Base-by-base conservation (phyloP, 768 basidiomycete genomes). In the Suillus cothurnatus region DNA sequence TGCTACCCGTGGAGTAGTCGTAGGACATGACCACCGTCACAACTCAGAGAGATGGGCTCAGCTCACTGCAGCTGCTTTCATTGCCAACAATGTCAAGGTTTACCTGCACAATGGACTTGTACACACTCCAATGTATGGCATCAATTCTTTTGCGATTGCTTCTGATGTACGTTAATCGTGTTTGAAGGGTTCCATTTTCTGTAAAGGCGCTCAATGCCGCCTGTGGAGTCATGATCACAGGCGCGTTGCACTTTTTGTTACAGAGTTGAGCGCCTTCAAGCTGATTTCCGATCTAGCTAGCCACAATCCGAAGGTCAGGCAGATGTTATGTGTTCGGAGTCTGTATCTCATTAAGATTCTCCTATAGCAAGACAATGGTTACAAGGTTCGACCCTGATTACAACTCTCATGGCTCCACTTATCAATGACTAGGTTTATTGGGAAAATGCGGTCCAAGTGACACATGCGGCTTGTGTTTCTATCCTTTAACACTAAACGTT, bases 181-280 rank as follows among this genome's bases (percentile, higher is more conserved):
- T 47, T 49, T n/a, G 8, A 67, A 94, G 93, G 75, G 92, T 94
- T 2, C 94, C 94, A 0, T 95, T 94, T 74, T 84, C 85, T 32
- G 83, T 94, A 17, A 88, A 86, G 69, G 79, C 76, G 60, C 71
- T 93, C 55, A 79, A 79, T 14, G 93, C 94, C 4, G 88, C 90
- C 2, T 90, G 90, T 66, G 94, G 94, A 23, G 86, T 95, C 3
- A 96, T 96, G 94, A 91, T 96, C 59, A 96, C 94, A 68, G 93
- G 91, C 88, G 57, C 49, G 78, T 71, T 21, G 14, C 6, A 43
- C 36, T 43, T 43, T 39, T 6, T 19, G 61, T 65, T 38, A 21
- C 61, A 61, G 21, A 7, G 15, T 41, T 2, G 38, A 23, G 5
- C 28, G 12, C 19, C 11, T 28, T 43, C 41, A 15, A 53, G 63